These are phyloP conservation scores for Parastagonospora nodorum DNA, from an alignment of 2,329 filamentous ascomycete species.

Conservation along the genomic window DNA sequence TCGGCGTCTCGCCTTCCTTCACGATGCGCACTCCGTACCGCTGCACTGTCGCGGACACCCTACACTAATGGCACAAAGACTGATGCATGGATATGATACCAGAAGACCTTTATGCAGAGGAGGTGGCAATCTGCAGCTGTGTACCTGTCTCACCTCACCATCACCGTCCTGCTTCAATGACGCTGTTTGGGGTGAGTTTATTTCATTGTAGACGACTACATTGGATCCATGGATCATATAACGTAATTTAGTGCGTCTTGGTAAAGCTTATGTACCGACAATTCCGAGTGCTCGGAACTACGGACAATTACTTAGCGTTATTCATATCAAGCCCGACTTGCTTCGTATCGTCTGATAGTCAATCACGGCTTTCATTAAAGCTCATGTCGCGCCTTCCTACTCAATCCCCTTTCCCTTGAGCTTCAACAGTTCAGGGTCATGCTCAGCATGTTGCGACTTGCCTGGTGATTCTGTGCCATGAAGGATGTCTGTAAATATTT, in stretches of 20 bases:
- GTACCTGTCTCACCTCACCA: conserved; percentile 13
- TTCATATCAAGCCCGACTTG: neutral
- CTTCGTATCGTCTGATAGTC: neutral
- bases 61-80: conserved; percentile 36
- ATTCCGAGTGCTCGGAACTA: conserved; percentile 12
- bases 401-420: conserved; percentile 37
- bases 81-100: conserved; percentile 33
- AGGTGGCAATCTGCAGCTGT: conserved; percentile 17
- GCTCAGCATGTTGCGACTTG: conserved; percentile 25
- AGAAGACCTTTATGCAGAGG: conserved; percentile 29
- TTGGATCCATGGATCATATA: conserved; percentile 5
- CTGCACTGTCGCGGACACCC: conserved; percentile 31
- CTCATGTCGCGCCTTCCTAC: conserved; percentile 12
- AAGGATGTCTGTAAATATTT: conserved; percentile 30
- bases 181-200: conserved; percentile 10
- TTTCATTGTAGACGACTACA: neutral
- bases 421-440: conserved; percentile 32
- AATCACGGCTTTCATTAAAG: neutral
- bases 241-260: conserved; percentile 26
- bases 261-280: conserved; percentile 13
- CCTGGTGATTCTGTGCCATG: conserved; percentile 23
- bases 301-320: neutral
- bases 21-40: conserved; percentile 42
- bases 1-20: conserved; percentile 28
- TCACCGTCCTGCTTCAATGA: conserved; percentile 24